phyloP scores from a whole-genome alignment of 2,329 filamentous ascomycete genomes.

The Graphilbum sp. region DNA sequence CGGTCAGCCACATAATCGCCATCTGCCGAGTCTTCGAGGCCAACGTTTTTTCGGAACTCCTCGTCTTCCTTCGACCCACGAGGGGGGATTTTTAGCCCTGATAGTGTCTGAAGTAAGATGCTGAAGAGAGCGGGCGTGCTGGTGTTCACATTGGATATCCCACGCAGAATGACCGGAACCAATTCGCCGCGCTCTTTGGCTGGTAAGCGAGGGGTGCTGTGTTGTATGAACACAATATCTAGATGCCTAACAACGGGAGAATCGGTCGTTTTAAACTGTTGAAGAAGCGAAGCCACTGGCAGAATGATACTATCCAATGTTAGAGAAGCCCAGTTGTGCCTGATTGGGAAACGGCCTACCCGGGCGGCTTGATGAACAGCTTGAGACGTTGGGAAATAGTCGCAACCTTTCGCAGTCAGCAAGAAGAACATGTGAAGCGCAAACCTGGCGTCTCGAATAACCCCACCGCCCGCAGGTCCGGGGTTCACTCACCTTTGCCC shows the following conservation, averaged over 20 bases:
- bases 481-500: slow-evolving; percentile 72
- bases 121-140: slow-evolving; percentile 55
- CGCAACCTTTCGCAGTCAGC: slow-evolving; percentile 20
- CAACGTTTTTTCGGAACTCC: slow-evolving; percentile 47
- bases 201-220: slow-evolving; percentile 43
- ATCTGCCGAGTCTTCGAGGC: slow-evolving; percentile 50
- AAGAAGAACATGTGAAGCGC: neutral
- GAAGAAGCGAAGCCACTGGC: slow-evolving; percentile 67
- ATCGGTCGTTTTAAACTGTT: slow-evolving; percentile 72
- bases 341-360: slow-evolving; percentile 22
- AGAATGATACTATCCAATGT: slow-evolving; percentile 44
- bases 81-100: slow-evolving; percentile 53
- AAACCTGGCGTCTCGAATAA: neutral
- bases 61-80: slow-evolving; percentile 67
- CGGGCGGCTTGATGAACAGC: slow-evolving; percentile 34
- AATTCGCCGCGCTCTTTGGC: slow-evolving; percentile 50
- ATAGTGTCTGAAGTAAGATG: slow-evolving; percentile 60
- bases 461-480: no score
- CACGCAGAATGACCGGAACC: slow-evolving; percentile 52
- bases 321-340: neutral
- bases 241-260: slow-evolving; percentile 70
- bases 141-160: slow-evolving; percentile 43
- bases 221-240: slow-evolving; percentile 77
- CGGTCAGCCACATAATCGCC: slow-evolving; percentile 56
- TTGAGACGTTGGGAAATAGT: slow-evolving; percentile 34